These are phyloP conservation scores for Rhizomucor pusillus DNA, from an alignment of 371 early-diverging fungal genomes.

Conservation along the genomic window DNA sequence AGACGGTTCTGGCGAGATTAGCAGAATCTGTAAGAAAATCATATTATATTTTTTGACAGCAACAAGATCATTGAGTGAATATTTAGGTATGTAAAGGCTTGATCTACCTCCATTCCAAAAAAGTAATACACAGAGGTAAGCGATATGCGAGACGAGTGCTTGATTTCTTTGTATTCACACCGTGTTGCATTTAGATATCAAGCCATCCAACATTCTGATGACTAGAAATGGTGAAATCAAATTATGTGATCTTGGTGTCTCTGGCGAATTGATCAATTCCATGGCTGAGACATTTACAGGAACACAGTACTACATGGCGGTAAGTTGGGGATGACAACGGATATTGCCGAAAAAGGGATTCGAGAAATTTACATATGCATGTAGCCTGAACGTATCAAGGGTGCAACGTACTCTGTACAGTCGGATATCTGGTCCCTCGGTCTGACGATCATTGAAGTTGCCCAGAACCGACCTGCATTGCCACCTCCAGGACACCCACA, in stretches of 20 bases:
- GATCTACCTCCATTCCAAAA: slow-evolving; percentile 71
- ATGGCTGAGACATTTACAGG: slow-evolving; percentile 95
- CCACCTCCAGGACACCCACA: slow-evolving; percentile 64
- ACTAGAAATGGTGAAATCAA: slow-evolving; percentile 87
- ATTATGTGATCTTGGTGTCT: slow-evolving; percentile 95
- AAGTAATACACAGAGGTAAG: slow-evolving; percentile 84
- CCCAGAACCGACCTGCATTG: slow-evolving; percentile 87
- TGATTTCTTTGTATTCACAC: neutral
- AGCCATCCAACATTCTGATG: slow-evolving; percentile 89
- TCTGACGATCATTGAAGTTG: slow-evolving; percentile 90
- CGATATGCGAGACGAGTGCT: neutral
- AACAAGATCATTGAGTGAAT: neutral
- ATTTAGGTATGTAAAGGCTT: slow-evolving; percentile 68
- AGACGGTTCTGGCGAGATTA: slow-evolving; percentile 77
- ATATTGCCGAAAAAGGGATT: no score
- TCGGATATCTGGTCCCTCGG: slow-evolving; percentile 97
- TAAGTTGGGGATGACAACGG: slow-evolving; percentile 34
- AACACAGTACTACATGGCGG: slow-evolving; percentile 95
- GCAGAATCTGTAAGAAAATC: slow-evolving; percentile 60
- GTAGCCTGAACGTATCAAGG: slow-evolving; percentile 96
- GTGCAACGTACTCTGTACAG: slow-evolving; percentile 84
- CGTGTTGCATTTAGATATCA: slow-evolving; percentile 59
- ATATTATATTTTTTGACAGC: neutral
- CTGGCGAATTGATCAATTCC: slow-evolving; percentile 86
- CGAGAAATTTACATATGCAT: no score